Conservation (phyloP, 2,329 filamentous ascomycete genomes). For the Arthrobotrys megalospora region DNA sequence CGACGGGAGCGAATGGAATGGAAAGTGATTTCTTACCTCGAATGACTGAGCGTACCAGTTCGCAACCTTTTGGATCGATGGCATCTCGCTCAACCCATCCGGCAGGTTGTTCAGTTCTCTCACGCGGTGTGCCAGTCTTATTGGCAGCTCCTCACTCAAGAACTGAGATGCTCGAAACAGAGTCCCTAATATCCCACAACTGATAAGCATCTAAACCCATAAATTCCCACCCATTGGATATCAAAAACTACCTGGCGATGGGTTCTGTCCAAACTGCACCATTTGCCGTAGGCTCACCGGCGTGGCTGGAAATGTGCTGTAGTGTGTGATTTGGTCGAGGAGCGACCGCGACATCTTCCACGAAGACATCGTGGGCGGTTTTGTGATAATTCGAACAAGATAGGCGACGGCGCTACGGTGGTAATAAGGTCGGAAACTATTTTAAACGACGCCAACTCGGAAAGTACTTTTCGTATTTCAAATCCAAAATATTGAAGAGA, state of each 20-base stretch:
- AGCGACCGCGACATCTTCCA: constrained; percentile 91
- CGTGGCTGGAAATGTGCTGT: constrained; percentile 95
- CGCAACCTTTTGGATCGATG: constrained; percentile 92
- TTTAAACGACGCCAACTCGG: constrained; percentile 25
- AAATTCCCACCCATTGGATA: constrained; percentile 6
- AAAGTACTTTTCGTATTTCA: constrained; percentile 18
- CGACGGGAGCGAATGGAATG: constrained; percentile 3
- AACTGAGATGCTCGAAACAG: constrained; percentile 98
- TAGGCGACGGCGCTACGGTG: constrained; percentile 46
- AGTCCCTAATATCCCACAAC: constrained; percentile 75
- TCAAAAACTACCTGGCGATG: constrained; percentile 80
- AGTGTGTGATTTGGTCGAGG: constrained; percentile 98
- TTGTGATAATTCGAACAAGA: constrained; percentile 52
- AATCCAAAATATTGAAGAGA: constrained; percentile 19
- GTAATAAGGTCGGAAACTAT: constrained; percentile 23
- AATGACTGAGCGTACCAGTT: constrained; percentile 99
- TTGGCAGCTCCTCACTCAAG: constrained; percentile 96
- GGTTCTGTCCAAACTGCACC: constrained; percentile 97
- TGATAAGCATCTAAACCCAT: constrained; percentile 32
- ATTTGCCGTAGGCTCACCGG: constrained; percentile 97
- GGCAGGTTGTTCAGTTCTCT: constrained; percentile 92
- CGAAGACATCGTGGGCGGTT: constrained; percentile 77
- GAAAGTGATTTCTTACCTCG: constrained; percentile 76
- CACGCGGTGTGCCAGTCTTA: constrained; percentile 94
- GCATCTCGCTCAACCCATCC: constrained; percentile 97